phyloP scores from a whole-genome alignment of 495 filamentous ascomycete species.

The Hypoxylon fuscum region DNA sequence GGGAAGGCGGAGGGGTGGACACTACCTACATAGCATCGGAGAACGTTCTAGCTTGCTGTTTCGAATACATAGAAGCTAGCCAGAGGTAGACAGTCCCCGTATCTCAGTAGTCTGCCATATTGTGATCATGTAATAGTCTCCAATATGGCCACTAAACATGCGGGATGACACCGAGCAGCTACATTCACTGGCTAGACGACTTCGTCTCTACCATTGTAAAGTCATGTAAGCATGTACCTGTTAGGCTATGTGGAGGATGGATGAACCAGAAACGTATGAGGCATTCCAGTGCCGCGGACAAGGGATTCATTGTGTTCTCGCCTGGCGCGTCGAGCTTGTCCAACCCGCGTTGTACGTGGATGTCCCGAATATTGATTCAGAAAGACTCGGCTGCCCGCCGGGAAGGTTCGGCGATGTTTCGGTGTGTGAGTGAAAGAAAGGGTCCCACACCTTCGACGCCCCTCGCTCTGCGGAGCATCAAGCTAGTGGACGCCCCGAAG shows the following conservation, averaged over 20 bases:
- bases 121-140: constrained; percentile 25
- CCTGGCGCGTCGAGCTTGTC: constrained; percentile 3
- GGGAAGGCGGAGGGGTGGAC: constrained; percentile 33
- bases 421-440: constrained; percentile 28
- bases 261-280: constrained; percentile 10
- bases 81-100: constrained; percentile 27
- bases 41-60: constrained; percentile 37
- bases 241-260: constrained; percentile 1
- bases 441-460: constrained; percentile 34
- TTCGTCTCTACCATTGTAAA: constrained; percentile 1
- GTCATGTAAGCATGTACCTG: constrained; percentile 13
- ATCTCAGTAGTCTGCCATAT: constrained; percentile 11
- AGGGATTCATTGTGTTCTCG: constrained; percentile 16
- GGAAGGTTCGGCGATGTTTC: constrained; percentile 46
- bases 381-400: constrained; percentile 38
- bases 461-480: constrained; percentile 16
- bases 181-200: constrained; percentile 1
- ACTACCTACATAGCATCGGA: constrained; percentile 23
- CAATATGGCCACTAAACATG: constrained; percentile 23
- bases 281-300: constrained; percentile 22
- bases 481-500: constrained; percentile 21
- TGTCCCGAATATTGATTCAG: constrained; percentile 31
- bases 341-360: constrained; percentile 20
- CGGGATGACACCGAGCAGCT: constrained; percentile 13
- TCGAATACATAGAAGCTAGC: constrained; percentile 24